phyloP scores from a whole-genome alignment of 169 alveolate species.

The Eimeria maxima region DNA sequence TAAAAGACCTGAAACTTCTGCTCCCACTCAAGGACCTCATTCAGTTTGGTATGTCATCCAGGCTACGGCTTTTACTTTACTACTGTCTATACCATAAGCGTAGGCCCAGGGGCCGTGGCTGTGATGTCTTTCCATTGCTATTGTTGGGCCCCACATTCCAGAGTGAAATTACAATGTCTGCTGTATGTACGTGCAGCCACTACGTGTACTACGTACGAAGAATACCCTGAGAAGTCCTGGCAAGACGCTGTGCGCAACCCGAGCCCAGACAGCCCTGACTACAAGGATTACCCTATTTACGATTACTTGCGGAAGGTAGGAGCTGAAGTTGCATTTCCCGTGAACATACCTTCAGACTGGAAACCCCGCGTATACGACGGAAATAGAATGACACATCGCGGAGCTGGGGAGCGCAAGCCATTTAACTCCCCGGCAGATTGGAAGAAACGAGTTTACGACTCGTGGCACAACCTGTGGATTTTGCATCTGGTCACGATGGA shows the following conservation, averaged over 20 bases:
- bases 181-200: conserved; percentile 25
- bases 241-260: conserved; percentile 52
- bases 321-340: conserved; percentile 68
- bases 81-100: not conserved
- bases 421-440: conserved; percentile 13
- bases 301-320: conserved; percentile 58
- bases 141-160: not conserved
- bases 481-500: conserved; percentile 5
- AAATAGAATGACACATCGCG: conserved; percentile 39
- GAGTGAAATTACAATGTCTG: not conserved
- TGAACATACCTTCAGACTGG: conserved; percentile 42
- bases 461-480: conserved; percentile 71
- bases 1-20: conserved; percentile 34
- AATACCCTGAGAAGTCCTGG: conserved; percentile 73
- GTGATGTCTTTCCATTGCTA: not conserved
- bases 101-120: not conserved
- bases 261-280: conserved; percentile 67
- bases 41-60: conserved; percentile 23
- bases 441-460: conserved; percentile 65
- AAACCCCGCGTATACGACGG: conserved; percentile 69
- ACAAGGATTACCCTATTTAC: conserved; percentile 40
- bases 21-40: conserved; percentile 51
- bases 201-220: conserved; percentile 58
- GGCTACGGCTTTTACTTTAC: not conserved
- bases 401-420: conserved; percentile 24